Evolutionary conservation across 495 filamentous ascomycete genomes (phyloP).

Genomic region (Tuber aestivum): DNA sequence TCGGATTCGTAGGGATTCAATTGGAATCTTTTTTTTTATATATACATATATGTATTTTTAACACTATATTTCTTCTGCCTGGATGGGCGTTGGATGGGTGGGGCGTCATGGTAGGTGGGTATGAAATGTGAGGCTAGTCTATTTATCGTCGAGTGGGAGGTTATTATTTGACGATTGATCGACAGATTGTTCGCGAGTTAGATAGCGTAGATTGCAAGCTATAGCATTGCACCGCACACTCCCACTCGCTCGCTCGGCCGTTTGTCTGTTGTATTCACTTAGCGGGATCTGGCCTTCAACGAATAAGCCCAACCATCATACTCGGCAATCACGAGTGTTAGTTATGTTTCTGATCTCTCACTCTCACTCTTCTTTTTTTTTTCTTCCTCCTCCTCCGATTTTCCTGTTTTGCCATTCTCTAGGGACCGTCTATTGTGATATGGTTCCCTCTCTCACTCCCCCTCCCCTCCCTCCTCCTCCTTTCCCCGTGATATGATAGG

Average conservation of each 20-base stretch:
- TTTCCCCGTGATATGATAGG: background rate
- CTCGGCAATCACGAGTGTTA: conserved; percentile 4
- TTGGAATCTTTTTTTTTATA: background rate
- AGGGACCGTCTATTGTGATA: background rate
- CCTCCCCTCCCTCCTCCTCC: background rate
- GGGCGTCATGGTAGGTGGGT: background rate
- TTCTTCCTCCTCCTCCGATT: background rate
- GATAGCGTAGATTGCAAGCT: background rate
- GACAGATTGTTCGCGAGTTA: background rate
- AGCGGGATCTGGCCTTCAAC: background rate
- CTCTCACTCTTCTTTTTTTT: too few relatives aligned
- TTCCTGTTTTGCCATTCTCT: background rate
- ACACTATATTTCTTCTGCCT: background rate
- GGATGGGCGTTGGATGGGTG: background rate
- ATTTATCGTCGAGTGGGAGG: background rate
- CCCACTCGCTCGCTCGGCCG: background rate
- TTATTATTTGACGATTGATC: conserved; percentile 1
- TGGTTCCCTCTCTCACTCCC: too few relatives aligned
- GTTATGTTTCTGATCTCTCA: background rate
- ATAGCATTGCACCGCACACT: background rate
- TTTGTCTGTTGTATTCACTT: background rate
- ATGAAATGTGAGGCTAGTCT: background rate
- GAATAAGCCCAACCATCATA: background rate
- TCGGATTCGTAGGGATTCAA: background rate
- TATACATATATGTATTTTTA: too few relatives aligned